Base-by-base conservation (phyloP, 2,329 filamentous ascomycete species). In the Monosporascus ibericus region DNA sequence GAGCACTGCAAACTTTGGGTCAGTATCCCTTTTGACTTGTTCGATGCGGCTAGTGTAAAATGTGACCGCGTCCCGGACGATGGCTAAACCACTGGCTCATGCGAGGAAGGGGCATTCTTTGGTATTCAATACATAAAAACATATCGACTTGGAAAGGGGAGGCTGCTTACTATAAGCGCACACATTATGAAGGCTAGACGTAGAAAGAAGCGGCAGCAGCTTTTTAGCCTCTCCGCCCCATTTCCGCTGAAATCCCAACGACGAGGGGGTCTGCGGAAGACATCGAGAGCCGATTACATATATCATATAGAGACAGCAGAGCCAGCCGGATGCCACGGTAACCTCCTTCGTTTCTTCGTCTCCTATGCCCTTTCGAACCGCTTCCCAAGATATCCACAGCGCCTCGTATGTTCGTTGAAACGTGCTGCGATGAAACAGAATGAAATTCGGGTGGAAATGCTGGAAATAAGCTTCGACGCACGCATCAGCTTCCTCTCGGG, bases 201-300 rank as follows among this genome's bases (percentile, higher is more conserved):
- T 65, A 18, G 61, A 66, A 11, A 73, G 61, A 6, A 74, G 61
- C 14, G 66, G 63, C 24, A 70, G 68, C 42, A 72, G 64, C 48
- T 63, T 59, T 2, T 63, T 60, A 47, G 70, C 66, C 3, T 68
- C 63, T 30, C 69, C 63, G 49, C 60, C 61, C 46, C 68, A 70
- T 36, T 63, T 64, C 2, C 63, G 61, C 48, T 70, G 68, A 20
- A 70, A 66, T n/a, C 65, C 63, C 14, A 64, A 53, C 5, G 66
- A 67, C 20, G 63, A 55, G 17, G 50, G 48, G 5, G 56, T 58
- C 48, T 70, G 67, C 20, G 69, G 64, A 1, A 72, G 57, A 5
- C 65, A 65, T 39, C 73, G 67, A 36, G 71, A 71, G 22, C 72
- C 72, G 51, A 74, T 68, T 5, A 71, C 65, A 24, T 73, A 65